phyloP scores from a whole-genome alignment of 106 monocot genomes.

The Dendrobium chrysotoxum region DNA sequence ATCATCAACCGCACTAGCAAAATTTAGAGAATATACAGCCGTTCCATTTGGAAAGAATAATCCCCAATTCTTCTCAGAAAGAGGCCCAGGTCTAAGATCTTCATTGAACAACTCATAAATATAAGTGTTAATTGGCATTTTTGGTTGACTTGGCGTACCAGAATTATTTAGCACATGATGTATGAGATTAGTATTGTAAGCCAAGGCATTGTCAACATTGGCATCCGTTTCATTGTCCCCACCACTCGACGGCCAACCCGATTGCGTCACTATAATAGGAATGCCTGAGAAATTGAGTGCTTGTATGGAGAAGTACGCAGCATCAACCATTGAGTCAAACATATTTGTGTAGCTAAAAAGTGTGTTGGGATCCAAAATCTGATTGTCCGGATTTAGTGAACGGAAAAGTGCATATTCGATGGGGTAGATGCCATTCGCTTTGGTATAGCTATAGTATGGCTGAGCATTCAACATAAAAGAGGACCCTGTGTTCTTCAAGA shows the following conservation, averaged over 20 bases:
- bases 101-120: conserved; percentile 82
- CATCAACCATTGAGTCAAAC: conserved; percentile 94
- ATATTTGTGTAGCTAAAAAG: conserved; percentile 61
- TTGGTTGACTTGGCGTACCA: conserved; percentile 54
- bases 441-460: conserved; percentile 62
- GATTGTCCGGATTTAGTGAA: conserved; percentile 38
- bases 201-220: conserved; percentile 71
- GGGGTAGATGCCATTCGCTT: conserved; percentile 61
- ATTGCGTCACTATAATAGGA: conserved; percentile 64
- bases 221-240: conserved; percentile 56
- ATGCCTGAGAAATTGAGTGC: conserved; percentile 68
- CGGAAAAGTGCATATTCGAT: conserved; percentile 82
- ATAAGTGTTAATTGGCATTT: conserved; percentile 34
- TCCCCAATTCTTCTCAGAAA: conserved; percentile 77
- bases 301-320: conserved; percentile 71
- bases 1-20: conserved; percentile 14
- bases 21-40: conserved; percentile 43
- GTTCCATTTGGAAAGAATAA: conserved; percentile 65
- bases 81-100: conserved; percentile 42
- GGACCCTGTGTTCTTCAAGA: conserved; percentile 72
- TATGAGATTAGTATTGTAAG: conserved; percentile 74
- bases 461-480: conserved; percentile 86
- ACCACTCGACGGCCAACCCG: conserved; percentile 80
- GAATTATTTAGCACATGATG: conserved; percentile 54
- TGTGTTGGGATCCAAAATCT: conserved; percentile 81